These are phyloP conservation scores for Pisolithus marmoratus DNA, from an alignment of 768 basidiomycete genomes.

Conservation along the genomic window DNA sequence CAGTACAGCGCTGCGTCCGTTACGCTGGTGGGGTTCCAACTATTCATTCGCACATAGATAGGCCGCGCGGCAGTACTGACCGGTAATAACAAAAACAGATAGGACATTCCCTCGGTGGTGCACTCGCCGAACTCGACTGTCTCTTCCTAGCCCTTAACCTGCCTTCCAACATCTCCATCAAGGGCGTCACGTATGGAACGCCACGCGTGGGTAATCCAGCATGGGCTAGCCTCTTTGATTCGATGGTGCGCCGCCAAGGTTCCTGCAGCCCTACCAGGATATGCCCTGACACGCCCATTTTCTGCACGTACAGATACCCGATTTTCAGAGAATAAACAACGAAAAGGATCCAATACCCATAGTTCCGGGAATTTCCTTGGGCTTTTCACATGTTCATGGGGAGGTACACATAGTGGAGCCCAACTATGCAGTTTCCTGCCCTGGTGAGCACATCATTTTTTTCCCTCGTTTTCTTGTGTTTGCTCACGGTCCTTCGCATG, in stretches of 20 bases:
- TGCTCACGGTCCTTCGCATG: not conserved
- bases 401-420: conserved; percentile 40
- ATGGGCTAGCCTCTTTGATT: conserved; percentile 25
- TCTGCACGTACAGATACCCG: conserved; percentile 10
- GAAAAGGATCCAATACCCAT: conserved; percentile 47
- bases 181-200: conserved; percentile 28
- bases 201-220: conserved; percentile 25
- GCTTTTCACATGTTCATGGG: conserved; percentile 37
- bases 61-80: not conserved
- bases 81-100: conserved; percentile 17
- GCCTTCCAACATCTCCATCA: conserved; percentile 30
- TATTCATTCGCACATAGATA: too few species aligned
- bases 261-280: not conserved
- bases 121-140: conserved; percentile 46
- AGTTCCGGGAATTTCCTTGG: conserved; percentile 45
- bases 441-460: conserved; percentile 21
- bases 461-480: not conserved
- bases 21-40: conserved; percentile 30
- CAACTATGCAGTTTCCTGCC: conserved; percentile 35
- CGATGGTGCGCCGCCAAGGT: conserved; percentile 11
- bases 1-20: conserved; percentile 34
- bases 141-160: conserved; percentile 44
- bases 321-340: conserved; percentile 27
- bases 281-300: too few species aligned
- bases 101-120: conserved; percentile 50